Percentiles rank a stretch among this genome's conserved stretches.
Evolutionary conservation across 306 rosid species (phyloP).

Genomic region (Gillenia trifoliata): DNA sequence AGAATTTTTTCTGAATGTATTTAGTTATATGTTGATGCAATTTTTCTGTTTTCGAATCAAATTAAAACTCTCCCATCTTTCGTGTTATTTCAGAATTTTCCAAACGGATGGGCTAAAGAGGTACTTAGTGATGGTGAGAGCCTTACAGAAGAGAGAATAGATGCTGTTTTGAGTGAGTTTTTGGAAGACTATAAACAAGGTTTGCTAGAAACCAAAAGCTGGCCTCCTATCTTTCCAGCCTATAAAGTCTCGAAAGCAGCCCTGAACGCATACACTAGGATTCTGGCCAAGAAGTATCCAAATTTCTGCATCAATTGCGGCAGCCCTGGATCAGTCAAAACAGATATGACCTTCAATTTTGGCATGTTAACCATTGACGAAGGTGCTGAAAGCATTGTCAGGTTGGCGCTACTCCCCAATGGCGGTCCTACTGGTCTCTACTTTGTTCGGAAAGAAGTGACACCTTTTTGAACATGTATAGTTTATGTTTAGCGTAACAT

Average conservation of each 20-base stretch:
- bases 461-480: slow-evolving; percentile 18
- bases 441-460: slow-evolving; percentile 19
- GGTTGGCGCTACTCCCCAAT: slow-evolving; percentile 30
- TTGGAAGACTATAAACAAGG: slow-evolving; percentile 33
- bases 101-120: slow-evolving; percentile 31
- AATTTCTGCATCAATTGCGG: too few relatives aligned
- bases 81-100: slow-evolving; percentile 22
- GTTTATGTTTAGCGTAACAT: too few relatives aligned
- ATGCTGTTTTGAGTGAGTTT: slow-evolving; percentile 28
- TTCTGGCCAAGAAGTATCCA: too few relatives aligned
- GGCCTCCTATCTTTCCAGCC: too few relatives aligned
- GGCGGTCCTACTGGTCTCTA: slow-evolving; percentile 40
- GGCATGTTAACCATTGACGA: slow-evolving; percentile 28
- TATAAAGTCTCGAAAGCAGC: too few relatives aligned
- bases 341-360: too few relatives aligned
- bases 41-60: neutral
- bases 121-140: slow-evolving; percentile 30
- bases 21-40: too few relatives aligned
- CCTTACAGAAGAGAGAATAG: slow-evolving; percentile 40
- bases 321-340: too few relatives aligned
- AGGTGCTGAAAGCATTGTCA: slow-evolving; percentile 39
- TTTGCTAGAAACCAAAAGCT: slow-evolving; percentile 23
- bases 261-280: too few relatives aligned
- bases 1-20: neutral
- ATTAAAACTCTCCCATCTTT: neutral